Percentiles rank a stretch among this genome's conserved stretches.
Conservation (phyloP, 1,284 basidiomycete genomes). For the Leccinum subfulvum region DNA sequence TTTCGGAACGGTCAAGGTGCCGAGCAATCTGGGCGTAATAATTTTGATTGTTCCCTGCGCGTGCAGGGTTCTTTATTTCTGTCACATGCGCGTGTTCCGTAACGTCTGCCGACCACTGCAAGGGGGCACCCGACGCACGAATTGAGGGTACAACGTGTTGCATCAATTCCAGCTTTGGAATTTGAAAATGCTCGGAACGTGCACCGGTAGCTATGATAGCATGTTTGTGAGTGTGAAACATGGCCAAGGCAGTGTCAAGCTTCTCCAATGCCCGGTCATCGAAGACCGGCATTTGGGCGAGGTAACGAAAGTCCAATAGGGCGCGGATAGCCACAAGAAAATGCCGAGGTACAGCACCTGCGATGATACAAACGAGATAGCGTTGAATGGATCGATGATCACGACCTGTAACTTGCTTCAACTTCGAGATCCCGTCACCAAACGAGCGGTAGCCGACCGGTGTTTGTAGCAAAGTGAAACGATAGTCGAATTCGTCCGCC, state of each 20-base stretch:
- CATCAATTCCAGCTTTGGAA: background rate
- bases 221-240: background rate
- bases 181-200: background rate
- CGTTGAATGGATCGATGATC: background rate
- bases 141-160: background rate
- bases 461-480: background rate
- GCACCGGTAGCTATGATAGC: background rate
- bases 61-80: constrained; percentile 1
- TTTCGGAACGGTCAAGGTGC: background rate
- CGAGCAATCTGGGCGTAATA: background rate
- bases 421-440: background rate
- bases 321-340: background rate
- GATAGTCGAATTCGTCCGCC: background rate
- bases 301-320: background rate
- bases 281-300: background rate
- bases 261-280: background rate
- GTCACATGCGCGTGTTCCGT: background rate
- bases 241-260: background rate
- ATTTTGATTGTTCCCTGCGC: constrained; percentile 1
- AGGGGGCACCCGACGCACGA: background rate
- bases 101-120: constrained; percentile 1
- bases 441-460: background rate
- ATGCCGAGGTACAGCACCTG: background rate
- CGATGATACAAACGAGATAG: background rate
- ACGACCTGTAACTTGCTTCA: background rate